Evolutionary conservation across 1,284 basidiomycete genomes (phyloP), one percentile per base, ranked within the genome.

Genomic region (Lignosus rhinocerotis): DNA sequence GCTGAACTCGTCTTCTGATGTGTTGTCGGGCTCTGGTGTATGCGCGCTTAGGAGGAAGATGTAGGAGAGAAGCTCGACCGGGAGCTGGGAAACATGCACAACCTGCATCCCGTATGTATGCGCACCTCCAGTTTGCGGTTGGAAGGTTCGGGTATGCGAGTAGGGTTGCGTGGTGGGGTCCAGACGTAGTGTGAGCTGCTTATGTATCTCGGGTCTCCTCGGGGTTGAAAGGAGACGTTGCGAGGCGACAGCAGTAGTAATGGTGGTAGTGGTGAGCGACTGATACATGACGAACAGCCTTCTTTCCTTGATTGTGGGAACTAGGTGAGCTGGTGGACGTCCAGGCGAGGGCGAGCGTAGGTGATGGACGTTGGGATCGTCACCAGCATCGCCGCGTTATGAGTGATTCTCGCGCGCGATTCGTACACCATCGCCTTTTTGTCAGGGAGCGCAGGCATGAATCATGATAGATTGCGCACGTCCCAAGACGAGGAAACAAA

Each of bases 31-130:
- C 59, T 64, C 60, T 10, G 62, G 57, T 16, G 62, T 61, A 39
- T 78, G 75, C 1, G 74, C 72, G 17, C 71, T 75, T 32, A 82
- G 71, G 12, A 62, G 60, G 65, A 84, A 82, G 56, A 84, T 79
- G 55, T 80, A 76, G 0, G 81, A 78, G 21, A 84, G 71, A 11
- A 84, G 72, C 66, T 84, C 82, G 25, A 78, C 74, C 3, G 82
- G 82, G 17, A 84, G 75, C 16, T 51, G 49, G n/a, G 51, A 34
- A 46, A 66, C 60, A 3, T 61, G 64, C 25, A 60, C 38, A 38
- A 41, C 50, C 31, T 45, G 55, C 17, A 39, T n/a, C 45, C 25
- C 25, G 4, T 25, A 25, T 25, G 25, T 4, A 42, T 47, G 8
- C 45, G 45, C 25, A 54, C 56, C 58, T 56, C 53, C 44, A 46